These are phyloP conservation scores for Penicillium crystallinum DNA, from an alignment of 495 filamentous ascomycete genomes.

Conservation along the genomic window DNA sequence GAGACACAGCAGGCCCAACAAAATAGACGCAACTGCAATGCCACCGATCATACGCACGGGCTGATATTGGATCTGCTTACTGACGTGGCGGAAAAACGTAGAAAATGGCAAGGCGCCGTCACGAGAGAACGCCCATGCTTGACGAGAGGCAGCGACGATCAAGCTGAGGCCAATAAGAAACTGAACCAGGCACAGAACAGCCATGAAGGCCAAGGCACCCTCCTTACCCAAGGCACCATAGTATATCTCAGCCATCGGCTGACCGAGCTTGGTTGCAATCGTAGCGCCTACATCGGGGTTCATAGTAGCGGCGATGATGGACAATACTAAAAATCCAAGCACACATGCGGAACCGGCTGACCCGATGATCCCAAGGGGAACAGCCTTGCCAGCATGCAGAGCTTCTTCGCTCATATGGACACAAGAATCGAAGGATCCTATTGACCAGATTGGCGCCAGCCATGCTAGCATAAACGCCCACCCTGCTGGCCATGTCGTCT, in stretches of 20 bases:
- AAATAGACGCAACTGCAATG: conserved; percentile 45
- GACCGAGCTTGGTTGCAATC: conserved; percentile 29
- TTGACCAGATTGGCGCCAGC: conserved; percentile 64
- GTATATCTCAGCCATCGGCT: conserved; percentile 46
- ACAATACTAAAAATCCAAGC: conserved; percentile 54
- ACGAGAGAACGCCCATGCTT: conserved; percentile 57
- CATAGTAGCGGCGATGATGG: conserved; percentile 38
- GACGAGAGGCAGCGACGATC: conserved; percentile 51
- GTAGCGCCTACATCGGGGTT: conserved; percentile 28
- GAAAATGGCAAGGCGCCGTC: conserved; percentile 60
- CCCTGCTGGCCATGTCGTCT: conserved; percentile 55
- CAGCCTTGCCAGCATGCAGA: conserved; percentile 54
- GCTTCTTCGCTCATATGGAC: conserved; percentile 63
- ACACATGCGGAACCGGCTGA: conserved; percentile 29
- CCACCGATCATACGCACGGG: conserved; percentile 58
- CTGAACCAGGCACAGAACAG: conserved; percentile 35
- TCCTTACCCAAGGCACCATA: conserved; percentile 39
- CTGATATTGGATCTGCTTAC: conserved; percentile 52
- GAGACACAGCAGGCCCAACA: conserved; percentile 56
- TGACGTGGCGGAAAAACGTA: conserved; percentile 54
- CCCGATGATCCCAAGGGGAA: conserved; percentile 55
- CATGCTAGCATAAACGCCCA: conserved; percentile 63
- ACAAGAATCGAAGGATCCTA: conserved; percentile 50
- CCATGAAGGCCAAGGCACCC: conserved; percentile 43
- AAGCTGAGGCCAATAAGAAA: conserved; percentile 41